Base-by-base conservation (phyloP, 176 grass and related monocot genomes). In the Rhynchospora tenuis region DNA sequence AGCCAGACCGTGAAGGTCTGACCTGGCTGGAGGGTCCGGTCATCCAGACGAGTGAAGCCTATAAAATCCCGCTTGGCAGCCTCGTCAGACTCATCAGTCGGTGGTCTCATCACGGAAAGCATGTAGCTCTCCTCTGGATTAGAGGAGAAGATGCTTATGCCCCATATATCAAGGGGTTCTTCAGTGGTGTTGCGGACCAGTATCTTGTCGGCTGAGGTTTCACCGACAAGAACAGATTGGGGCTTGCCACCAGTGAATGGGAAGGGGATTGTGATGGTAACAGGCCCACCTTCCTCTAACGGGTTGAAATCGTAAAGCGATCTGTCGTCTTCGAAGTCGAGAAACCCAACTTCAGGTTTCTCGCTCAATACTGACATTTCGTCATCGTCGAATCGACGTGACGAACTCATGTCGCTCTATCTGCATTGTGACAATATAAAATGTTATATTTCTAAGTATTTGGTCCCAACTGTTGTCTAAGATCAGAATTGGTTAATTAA, bases 71-170 rank as follows among this genome's bases (percentile, higher is more conserved):
- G 57, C 29, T 84, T 91, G 72, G 60, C 82, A 27, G 72, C 87
- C 83, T 89, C 91, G 56, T 89, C 84, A 10, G 72, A 22, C 72
- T 90, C 89, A 70, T 87, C 87, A 64, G 28, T 11, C 9, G 95
- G 95, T 66, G 95, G 92, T 81, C 50, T 93, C 92, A 94, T 98
- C 73, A 94, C 83, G 31, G 95, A 95, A 55, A 98, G 82, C 6
- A 90, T 67, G 83, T 73, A 98, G 71, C 91, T 94, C 38, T 95
- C 92, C 87, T 98, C 91, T 24, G 91, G 95, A 70, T 90, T 95
- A 20, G 95, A 95, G 56, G 89, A 91, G 84, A 94, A 98, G 50
- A 98, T 95, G 83, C 87, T 95, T 20, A 95, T 85, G 79, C 90
- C 91, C 92, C 95, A 98, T 38, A 95, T 44, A 26, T 90, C 84